Conservation (phyloP, 2,329 filamentous ascomycete genomes). For the Aureobasidium mangrovei region DNA sequence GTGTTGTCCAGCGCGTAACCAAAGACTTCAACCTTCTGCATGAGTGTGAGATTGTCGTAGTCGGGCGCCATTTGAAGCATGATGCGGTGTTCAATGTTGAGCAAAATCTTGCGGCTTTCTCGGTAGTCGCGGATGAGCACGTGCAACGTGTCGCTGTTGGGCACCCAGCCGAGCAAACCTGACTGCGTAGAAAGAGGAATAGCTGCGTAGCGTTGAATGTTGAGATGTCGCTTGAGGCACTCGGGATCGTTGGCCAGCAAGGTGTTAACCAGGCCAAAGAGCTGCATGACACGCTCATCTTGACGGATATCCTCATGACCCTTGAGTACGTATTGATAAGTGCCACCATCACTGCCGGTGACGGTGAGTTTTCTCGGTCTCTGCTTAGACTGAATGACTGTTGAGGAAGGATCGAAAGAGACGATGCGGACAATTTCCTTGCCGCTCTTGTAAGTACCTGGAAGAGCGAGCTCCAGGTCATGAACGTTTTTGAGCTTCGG, state of each 20-base stretch:
- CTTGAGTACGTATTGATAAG: constrained; percentile 86
- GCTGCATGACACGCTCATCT: constrained; percentile 98
- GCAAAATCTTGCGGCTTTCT: constrained; percentile 89
- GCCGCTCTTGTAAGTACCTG: constrained; percentile 80
- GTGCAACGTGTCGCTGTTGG: constrained; percentile 94
- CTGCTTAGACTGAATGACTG: constrained; percentile 94
- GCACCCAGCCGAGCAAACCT: constrained; percentile 90
- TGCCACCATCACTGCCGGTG: constrained; percentile 77
- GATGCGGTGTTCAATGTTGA: constrained; percentile 98
- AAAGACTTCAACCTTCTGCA: constrained; percentile 99
- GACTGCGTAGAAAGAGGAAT: constrained; percentile 96
- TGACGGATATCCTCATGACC: constrained; percentile 99
- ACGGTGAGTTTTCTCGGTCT: constrained; percentile 82
- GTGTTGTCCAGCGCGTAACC: constrained; percentile 99
- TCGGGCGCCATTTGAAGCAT: constrained; percentile 99
- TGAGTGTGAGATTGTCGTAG: constrained; percentile 94
- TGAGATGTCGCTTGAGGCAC: constrained; percentile 92
- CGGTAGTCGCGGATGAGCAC: constrained; percentile 95
- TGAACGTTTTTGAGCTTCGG: constrained; percentile 80
- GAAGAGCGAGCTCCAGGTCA: constrained; percentile 87
- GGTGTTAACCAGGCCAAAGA: constrained; percentile 96
- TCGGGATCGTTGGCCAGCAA: constrained; percentile 88
- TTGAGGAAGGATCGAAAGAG: constrained; percentile 82
- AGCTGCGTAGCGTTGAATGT: constrained; percentile 92
- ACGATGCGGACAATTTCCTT: constrained; percentile 74